A percentile compares a stretch with the other conserved stretches of the same genome.
These are phyloP conservation scores for Amylocystis lapponica DNA, from an alignment of 768 basidiomycete species.

Conservation along the genomic window DNA sequence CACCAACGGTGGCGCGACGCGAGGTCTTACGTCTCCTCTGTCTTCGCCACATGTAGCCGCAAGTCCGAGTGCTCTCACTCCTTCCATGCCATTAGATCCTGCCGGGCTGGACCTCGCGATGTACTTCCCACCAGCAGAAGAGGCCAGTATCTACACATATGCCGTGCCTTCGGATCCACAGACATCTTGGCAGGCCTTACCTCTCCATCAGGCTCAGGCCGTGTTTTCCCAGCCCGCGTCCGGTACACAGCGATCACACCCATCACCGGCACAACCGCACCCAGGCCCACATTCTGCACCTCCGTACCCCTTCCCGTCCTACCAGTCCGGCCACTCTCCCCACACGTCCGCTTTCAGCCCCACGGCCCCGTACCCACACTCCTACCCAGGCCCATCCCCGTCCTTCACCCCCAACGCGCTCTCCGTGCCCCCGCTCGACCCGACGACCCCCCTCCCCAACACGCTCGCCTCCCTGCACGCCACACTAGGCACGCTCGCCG, in stretches of 20 bases:
- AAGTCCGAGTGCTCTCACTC: background rate
- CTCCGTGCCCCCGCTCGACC: conserved; percentile 55
- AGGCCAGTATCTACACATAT: conserved; percentile 8
- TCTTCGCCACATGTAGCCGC: background rate
- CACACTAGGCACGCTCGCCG: conserved; percentile 53
- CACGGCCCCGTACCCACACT: conserved; percentile 4
- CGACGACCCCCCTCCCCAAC: conserved; percentile 59
- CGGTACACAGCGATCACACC: background rate
- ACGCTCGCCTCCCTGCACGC: conserved; percentile 52
- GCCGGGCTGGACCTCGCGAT: conserved; percentile 22
- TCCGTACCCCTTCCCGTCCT: background rate
- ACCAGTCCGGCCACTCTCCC: conserved; percentile 5
- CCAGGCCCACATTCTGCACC: background rate
- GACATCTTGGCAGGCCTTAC: background rate
- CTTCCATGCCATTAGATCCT: conserved; percentile 1
- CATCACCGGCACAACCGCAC: background rate
- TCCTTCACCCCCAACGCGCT: conserved; percentile 17
- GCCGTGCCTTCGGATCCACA: conserved; percentile 3
- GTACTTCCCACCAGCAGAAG: conserved; percentile 30
- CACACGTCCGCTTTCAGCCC: conserved; percentile 8
- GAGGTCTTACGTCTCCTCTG: background rate
- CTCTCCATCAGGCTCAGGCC: no score
- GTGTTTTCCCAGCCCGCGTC: background rate
- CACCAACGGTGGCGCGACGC: background rate
- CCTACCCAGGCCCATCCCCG: conserved; percentile 2